Base-by-base conservation (phyloP, 345 rosid species). In the Carallia brachiata region DNA sequence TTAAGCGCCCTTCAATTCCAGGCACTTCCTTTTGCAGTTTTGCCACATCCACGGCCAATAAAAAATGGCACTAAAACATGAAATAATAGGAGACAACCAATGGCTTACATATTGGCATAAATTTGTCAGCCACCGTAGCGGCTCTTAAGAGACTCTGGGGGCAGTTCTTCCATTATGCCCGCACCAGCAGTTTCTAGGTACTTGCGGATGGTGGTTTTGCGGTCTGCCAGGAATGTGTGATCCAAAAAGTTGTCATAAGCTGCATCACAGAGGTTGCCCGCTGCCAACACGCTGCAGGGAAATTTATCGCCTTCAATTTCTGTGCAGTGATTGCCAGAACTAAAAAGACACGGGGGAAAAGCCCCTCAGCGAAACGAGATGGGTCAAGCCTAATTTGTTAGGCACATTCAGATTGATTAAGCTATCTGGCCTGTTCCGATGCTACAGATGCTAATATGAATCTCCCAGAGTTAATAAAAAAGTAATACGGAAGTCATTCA, bases 121-220 rank as follows among this genome's bases (percentile, higher is more conserved):
- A 44, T 44, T 44, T 44, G 16, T 44, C 79, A 94, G 71, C 97
- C 98, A 27, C 96, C 96, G 53, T 91, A 94, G 31, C 97, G 89
- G 65, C 79, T 75, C 82, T 79, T 90, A 18, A 92, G 86, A 53
- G 92, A 75, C 64, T 88, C 93, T 0, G 95, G 95, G 66, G 96
- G 97, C 63, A 84, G 89, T 74, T 94, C 97, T 77, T 92, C 97
- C 92, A 92, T 88, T 77, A 94, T 92, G 27, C 97, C 96, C 19
- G 84, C 79, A 47, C 97, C 97, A 4, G 84, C 44, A 15, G 87
- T 90, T n/a, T 83, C 78, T 74, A 90, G 86, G 78, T 89, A 85
- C 65, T 81, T 79, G 6, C 89, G 80, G 71, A 92, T 87, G 53
- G 86, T 90, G 23, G 89, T 90, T 78, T 44, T 73, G 15, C 97